These are phyloP conservation scores for Tolypocladium paradoxum DNA, from an alignment of 2,329 filamentous ascomycete species.

Conservation along the genomic window DNA sequence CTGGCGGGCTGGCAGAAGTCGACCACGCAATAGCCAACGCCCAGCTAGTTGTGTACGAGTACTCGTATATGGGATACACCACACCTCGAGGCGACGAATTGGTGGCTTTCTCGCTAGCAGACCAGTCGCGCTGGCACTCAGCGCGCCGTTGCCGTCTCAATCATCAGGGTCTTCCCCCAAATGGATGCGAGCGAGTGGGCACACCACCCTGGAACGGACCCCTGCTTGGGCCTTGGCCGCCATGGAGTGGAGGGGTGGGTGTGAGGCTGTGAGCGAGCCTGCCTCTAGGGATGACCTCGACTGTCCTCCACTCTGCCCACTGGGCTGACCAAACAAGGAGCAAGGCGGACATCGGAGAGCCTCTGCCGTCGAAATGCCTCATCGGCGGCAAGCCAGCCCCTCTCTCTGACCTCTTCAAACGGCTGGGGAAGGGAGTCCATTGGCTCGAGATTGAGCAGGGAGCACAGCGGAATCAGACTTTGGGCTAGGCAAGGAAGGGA, in stretches of 20 bases:
- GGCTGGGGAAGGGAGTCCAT: background rate
- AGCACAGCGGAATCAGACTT: background rate
- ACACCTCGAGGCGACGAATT: background rate
- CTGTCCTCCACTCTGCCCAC: background rate
- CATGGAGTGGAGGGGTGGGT: background rate
- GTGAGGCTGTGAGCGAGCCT: background rate
- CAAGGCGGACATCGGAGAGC: background rate
- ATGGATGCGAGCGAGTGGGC: slow-evolving; percentile 1
- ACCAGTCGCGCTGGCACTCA: background rate
- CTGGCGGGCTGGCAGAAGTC: background rate
- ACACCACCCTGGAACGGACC: background rate
- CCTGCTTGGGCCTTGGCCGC: background rate
- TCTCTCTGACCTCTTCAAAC: background rate
- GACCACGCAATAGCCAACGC: background rate
- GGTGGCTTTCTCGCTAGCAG: slow-evolving; percentile 1
- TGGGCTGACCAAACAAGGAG: background rate
- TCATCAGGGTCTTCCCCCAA: background rate
- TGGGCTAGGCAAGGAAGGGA: background rate
- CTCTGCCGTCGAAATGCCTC: background rate
- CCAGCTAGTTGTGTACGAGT: background rate
- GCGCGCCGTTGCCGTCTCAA: background rate
- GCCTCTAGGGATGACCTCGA: background rate
- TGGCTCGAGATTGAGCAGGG: background rate
- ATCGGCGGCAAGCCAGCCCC: background rate
- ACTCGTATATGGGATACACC: background rate